Base-by-base conservation (phyloP, 345 rosid genomes). In the Rhodamnia rubescens region DNA sequence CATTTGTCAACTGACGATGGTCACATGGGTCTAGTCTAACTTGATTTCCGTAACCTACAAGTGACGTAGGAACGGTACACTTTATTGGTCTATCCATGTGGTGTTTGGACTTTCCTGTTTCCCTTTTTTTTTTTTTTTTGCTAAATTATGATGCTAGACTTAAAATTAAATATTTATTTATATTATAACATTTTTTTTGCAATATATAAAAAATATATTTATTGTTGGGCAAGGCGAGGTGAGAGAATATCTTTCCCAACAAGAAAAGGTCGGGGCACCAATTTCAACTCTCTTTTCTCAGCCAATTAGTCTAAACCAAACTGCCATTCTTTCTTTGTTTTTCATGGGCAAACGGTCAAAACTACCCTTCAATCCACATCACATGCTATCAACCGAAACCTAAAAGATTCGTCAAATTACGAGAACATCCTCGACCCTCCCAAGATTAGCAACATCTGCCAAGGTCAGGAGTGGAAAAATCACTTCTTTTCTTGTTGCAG, bases 321-420 rank as follows among this genome's bases (percentile, higher is more conserved):
- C 88, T 50, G 84, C 80, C 81, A 18, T 74, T 83, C 86, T 84
- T 57, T n/a, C n/a, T 61, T 74, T 83, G 81, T 84, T 57, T 61
- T 83, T 50, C 49, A 4, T 4, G 26, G 57, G 42, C 86, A 57
- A 86, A 55, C 49, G 81, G 83, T 86, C 87, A 53, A 6, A 86
- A 59, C 87, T 0, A 86, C 58, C 84, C 21, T 27, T 69, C 81
- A 18, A 82, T 27, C 27, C 26, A 86, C 40, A 40, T 56, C 29
- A 11, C 61, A 36, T 82, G 47, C 84, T 56, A 82, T 53, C 47
- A 6, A 82, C 26, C 84, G 21, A n/a, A 47, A 53, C 47, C 84
- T 2, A 10, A 27, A 8, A n/a, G 6, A 29, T 42, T 22, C 47
- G 5, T 10, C 61, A 81, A 82, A 69, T 32, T 10, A 32, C 78